Evolutionary conservation across 495 filamentous ascomycete species (phyloP), one percentile per base, ranked within the genome.

Genomic region (Penicillium macrosclerotiorum): DNA sequence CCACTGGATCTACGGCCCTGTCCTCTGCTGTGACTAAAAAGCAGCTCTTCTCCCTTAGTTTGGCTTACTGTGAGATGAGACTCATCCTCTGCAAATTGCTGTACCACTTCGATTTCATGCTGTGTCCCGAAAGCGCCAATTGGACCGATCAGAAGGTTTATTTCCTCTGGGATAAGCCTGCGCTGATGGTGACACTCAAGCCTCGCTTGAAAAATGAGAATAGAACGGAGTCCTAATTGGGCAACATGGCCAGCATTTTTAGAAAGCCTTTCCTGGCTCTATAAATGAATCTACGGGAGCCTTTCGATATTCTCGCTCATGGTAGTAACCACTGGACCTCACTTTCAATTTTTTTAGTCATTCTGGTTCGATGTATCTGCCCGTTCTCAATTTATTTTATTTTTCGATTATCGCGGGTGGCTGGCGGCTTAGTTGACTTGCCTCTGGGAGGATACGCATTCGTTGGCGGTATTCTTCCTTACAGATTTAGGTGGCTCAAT

Each of bases 21-120:
- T 4, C 5, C 24, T 27, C 3, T 11, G 17, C 7, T 25, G 26
- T 38, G 26, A 54, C 14, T 18, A 4, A 38, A 14, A 5, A 2
- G 7, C 4, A 5, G 22, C 1, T 24, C 35, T 13, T 4, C 11
- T 11, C 5, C 14, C 7, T 24, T 24, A 77, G 73, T 37, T 63
- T 84, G 8, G 80, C 79, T 4, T 76, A 75, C 47, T 71, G 66
- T n/a, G 78, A 83, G 49, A 74, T 80, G 59, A 64, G 76, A 2
- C 58, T 82, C 2, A 69, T 78, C 7, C 45, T 80, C 8, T 67
- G 73, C 20, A 76, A 75, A 35, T 41, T 83, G 4, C 46, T 82
- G 6, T 80, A 63, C 63, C 55, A 68, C 32, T 82, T 81, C 54
- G 75, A 83, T 42, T 24, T 82, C 8, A 57, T 67, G 27, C 55